A percentile compares a stretch with the other conserved stretches of the same genome.
Evolutionary conservation across 441 rosid genomes (phyloP).

Genomic region (Eruca vesicaria): DNA sequence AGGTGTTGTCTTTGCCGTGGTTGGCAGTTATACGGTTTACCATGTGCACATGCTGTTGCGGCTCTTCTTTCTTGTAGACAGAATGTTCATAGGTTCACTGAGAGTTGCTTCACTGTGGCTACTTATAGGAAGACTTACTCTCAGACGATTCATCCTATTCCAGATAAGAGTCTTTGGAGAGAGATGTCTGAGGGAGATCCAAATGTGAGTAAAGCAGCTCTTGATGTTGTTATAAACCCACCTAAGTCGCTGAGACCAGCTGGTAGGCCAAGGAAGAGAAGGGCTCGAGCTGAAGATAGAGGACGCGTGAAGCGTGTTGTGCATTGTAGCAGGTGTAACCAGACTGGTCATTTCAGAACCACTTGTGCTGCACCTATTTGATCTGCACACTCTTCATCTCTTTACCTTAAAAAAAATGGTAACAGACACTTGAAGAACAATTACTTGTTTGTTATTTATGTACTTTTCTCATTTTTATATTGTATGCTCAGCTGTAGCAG

Average conservation of each 20-base stretch:
- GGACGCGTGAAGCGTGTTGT: slow-evolving; percentile 88
- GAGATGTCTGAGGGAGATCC: slow-evolving; percentile 76
- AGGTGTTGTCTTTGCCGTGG: slow-evolving; percentile 96
- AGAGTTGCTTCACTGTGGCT: slow-evolving; percentile 97
- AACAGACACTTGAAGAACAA: neutral
- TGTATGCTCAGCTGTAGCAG: neutral
- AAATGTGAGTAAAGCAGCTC: slow-evolving; percentile 35
- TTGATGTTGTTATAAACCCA: slow-evolving; percentile 58
- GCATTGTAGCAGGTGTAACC: slow-evolving; percentile 98
- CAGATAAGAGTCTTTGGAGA: slow-evolving; percentile 86
- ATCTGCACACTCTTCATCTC: neutral
- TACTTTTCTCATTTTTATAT: neutral
- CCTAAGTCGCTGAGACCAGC: slow-evolving; percentile 93
- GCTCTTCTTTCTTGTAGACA: slow-evolving; percentile 97
- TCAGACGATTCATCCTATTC: slow-evolving; percentile 95
- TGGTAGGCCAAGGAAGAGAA: slow-evolving; percentile 90
- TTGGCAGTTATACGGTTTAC: slow-evolving; percentile 94
- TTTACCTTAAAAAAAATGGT: neutral
- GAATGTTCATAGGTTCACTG: slow-evolving; percentile 92
- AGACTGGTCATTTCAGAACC: slow-evolving; percentile 96
- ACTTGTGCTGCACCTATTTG: slow-evolving; percentile 95
- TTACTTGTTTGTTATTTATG: neutral
- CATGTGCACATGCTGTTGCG: slow-evolving; percentile 97
- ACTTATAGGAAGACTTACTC: slow-evolving; percentile 89
- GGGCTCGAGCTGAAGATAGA: slow-evolving; percentile 85